Conservation (phyloP, 495 filamentous ascomycete genomes). For the Tricharina praecox region DNA sequence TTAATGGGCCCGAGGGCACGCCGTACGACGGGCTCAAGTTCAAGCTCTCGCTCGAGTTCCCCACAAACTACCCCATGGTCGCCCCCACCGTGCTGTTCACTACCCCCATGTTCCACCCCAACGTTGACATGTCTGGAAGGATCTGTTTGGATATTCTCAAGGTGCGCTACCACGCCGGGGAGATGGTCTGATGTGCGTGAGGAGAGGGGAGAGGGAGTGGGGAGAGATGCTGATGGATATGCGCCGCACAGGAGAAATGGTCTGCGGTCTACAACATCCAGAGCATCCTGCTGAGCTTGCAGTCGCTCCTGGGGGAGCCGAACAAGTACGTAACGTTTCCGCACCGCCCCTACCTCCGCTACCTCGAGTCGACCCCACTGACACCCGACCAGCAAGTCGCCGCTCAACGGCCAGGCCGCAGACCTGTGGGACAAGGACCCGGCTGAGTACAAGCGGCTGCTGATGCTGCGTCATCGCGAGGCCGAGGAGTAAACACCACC, state of each 20-base stretch:
- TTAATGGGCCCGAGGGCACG: slow-evolving; percentile 78
- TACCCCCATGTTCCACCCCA: slow-evolving; percentile 86
- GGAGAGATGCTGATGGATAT: not conserved
- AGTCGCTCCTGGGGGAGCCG: slow-evolving; percentile 88
- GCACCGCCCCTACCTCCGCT: not conserved
- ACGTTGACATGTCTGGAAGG: slow-evolving; percentile 85
- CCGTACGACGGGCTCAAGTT: slow-evolving; percentile 74
- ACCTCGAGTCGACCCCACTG: too few species aligned
- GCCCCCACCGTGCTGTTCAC: slow-evolving; percentile 88
- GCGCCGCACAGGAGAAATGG: slow-evolving; percentile 2
- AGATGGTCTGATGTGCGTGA: not conserved
- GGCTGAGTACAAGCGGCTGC: slow-evolving; percentile 59
- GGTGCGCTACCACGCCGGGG: slow-evolving; percentile 31
- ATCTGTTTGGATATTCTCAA: slow-evolving; percentile 98
- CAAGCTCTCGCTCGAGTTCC: slow-evolving; percentile 86
- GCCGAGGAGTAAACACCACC: too few species aligned
- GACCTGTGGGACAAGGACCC: slow-evolving; percentile 88
- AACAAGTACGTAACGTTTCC: slow-evolving; percentile 58
- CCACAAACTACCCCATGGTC: slow-evolving; percentile 80
- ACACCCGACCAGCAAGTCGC: slow-evolving; percentile 83
- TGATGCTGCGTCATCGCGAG: slow-evolving; percentile 26
- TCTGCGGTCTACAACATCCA: slow-evolving; percentile 72
- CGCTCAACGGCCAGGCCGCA: slow-evolving; percentile 88
- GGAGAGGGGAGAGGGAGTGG: not conserved
- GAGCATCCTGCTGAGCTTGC: slow-evolving; percentile 78